Evolutionary conservation across 1,284 basidiomycete species (phyloP), one percentile per base, ranked within the genome.

Genomic region (Waitea zeae): DNA sequence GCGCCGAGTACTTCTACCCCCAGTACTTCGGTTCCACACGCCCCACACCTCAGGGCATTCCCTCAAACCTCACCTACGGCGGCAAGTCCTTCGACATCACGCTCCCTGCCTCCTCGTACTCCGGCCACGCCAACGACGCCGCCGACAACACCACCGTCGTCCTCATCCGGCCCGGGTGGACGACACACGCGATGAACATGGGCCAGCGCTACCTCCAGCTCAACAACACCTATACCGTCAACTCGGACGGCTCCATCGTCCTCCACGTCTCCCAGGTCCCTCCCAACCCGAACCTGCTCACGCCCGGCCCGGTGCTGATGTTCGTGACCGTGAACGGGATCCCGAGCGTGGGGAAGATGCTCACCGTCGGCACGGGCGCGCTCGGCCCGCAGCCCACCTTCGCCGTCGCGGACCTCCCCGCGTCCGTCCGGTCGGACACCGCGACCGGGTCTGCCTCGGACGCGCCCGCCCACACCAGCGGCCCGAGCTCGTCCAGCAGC

Each of bases 181-280:
- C 86, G 1, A 96, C 89, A 0, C 92, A 96, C 54, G 89, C 77
- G 17, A 84, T 95, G 72, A 90, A 92, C 62, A 89, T 88, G 81
- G 83, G 83, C 14, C 83, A 87, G 52, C 68, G 83, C 12, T 63
- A 61, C 41, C 45, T 84, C 38, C 72, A 81, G 49, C 59, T 88
- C 37, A 79, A 86, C 54, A 72, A 70, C 59, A 75, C 82, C 2
- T 93, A 75, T 57, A 82, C 77, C 1, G 82, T 86, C 41, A 71
- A 81, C 48, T 58, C 53, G 20, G 72, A 92, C 48, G 83, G 84
- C 3, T 61, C 77, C 5, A 64, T 76, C 44, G 63, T 62, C 7
- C 63, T 90, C 29, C 84, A 87, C 52, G 80, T 83, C 37, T 59
- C 79, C 1, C 87, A 87, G 50, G 61, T 71, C 14, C 81, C 80